Evolutionary conservation across 2,329 filamentous ascomycete genomes (phyloP).

Genomic region (Oidium heveae): DNA sequence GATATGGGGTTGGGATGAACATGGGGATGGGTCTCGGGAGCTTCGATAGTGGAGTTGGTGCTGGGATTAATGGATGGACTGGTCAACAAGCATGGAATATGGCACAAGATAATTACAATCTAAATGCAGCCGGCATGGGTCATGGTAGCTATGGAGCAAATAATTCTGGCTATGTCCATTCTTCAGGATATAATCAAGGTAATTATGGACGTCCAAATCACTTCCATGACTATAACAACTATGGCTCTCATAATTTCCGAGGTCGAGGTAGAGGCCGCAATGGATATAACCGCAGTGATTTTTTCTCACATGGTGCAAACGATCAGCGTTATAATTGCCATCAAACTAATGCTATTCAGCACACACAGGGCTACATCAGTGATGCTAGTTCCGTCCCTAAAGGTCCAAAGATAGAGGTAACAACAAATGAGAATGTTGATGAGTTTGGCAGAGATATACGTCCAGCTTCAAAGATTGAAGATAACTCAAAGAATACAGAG

Average conservation of each 20-base stretch:
- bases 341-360: conserved; percentile 9
- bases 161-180: conserved; percentile 42
- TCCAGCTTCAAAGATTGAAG: conserved; percentile 6
- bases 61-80: conserved; percentile 55
- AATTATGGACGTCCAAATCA: conserved; percentile 47
- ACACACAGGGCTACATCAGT: conserved; percentile 10
- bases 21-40: conserved; percentile 45
- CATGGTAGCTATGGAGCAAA: conserved; percentile 58
- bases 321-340: conserved; percentile 12
- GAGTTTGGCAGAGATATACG: conserved; percentile 16
- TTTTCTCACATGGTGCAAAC: conserved; percentile 11
- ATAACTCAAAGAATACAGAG: not conserved
- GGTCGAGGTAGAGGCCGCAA: conserved; percentile 17
- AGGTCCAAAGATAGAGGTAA: conserved; percentile 11
- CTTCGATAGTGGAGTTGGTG: conserved; percentile 34
- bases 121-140: conserved; percentile 57
- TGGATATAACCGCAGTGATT: conserved; percentile 10
- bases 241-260: conserved; percentile 30
- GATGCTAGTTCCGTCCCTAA: conserved; percentile 11
- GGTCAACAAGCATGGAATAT: conserved; percentile 62
- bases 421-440: conserved; percentile 11
- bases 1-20: conserved; percentile 49
- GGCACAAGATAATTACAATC: conserved; percentile 71
- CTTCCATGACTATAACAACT: conserved; percentile 49
- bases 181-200: conserved; percentile 55